Conservation (phyloP, 202 grass and related monocot species). For the Tripidium arundinaceum region DNA sequence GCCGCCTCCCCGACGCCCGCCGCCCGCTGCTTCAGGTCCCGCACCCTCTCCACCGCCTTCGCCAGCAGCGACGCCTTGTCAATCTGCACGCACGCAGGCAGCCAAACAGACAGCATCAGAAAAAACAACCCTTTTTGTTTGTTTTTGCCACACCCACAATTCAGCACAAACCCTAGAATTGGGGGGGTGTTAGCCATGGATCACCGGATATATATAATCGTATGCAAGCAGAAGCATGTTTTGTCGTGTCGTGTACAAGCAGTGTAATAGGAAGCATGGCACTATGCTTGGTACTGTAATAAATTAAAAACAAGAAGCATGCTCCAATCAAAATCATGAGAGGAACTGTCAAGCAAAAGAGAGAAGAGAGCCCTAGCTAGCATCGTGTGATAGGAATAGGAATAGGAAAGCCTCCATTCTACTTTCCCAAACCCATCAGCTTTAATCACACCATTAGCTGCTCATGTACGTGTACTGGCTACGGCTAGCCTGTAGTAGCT, state of each 20-base stretch:
- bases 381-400: neutral
- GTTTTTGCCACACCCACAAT: neutral
- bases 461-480: neutral
- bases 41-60: constrained; percentile 85
- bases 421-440: constrained; percentile 34
- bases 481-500: neutral
- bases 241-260: neutral
- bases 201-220: neutral
- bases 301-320: constrained; percentile 28
- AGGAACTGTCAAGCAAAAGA: neutral
- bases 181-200: neutral
- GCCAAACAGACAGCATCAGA: neutral
- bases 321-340: constrained; percentile 20
- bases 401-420: constrained; percentile 35
- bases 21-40: constrained; percentile 82
- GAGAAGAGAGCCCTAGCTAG: constrained; percentile 5
- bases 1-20: constrained; percentile 43
- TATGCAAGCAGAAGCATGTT: too few species aligned
- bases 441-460: constrained; percentile 39
- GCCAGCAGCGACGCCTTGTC: constrained; percentile 97
- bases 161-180: constrained; percentile 26
- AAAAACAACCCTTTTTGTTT: neutral
- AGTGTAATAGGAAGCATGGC: neutral
- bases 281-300: neutral
- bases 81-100: constrained; percentile 30